Evolutionary conservation across 192 early-diverging fungal species (phyloP).

Genomic region (Umbelopsis isabellina): DNA sequence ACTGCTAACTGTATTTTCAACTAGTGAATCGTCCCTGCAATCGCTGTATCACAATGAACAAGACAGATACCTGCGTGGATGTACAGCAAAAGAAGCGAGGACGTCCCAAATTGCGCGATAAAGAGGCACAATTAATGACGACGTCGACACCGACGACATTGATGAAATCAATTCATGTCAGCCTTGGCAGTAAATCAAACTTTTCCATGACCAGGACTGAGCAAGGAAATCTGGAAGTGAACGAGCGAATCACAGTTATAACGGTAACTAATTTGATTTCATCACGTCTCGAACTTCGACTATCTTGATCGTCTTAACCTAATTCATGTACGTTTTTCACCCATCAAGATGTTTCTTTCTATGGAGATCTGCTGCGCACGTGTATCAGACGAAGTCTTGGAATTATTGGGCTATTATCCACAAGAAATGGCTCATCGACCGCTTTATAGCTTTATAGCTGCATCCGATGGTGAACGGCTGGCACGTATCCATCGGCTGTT

Average conservation of each 20-base stretch:
- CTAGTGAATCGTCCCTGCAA: conserved; percentile 78
- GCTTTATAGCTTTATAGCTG: conserved; percentile 46
- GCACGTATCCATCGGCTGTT: conserved; percentile 39
- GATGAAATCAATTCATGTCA: conserved; percentile 16
- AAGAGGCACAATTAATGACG: conserved; percentile 28
- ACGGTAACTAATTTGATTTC: neutral
- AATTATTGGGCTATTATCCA: conserved; percentile 50
- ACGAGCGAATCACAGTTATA: neutral
- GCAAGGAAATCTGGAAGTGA: neutral
- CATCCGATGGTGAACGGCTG: conserved; percentile 39
- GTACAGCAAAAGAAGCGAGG: conserved; percentile 88
- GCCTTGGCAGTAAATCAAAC: neutral
- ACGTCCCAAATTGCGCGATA: conserved; percentile 75
- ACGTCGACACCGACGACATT: neutral
- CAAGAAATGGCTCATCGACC: conserved; percentile 52
- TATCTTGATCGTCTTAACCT: neutral
- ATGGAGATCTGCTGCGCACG: conserved; percentile 54
- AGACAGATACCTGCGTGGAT: conserved; percentile 77
- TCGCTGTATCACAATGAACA: conserved; percentile 74
- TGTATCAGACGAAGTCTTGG: conserved; percentile 54
- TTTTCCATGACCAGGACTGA: conserved; percentile 7
- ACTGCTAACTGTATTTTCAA: conserved; percentile 48
- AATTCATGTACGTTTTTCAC: neutral
- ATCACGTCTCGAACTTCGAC: neutral
- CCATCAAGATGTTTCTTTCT: conserved; percentile 45